Percentiles rank a stretch among this genome's conserved stretches.
Evolutionary conservation across 495 filamentous ascomycete genomes (phyloP).

Genomic region (Immersiella caudata): DNA sequence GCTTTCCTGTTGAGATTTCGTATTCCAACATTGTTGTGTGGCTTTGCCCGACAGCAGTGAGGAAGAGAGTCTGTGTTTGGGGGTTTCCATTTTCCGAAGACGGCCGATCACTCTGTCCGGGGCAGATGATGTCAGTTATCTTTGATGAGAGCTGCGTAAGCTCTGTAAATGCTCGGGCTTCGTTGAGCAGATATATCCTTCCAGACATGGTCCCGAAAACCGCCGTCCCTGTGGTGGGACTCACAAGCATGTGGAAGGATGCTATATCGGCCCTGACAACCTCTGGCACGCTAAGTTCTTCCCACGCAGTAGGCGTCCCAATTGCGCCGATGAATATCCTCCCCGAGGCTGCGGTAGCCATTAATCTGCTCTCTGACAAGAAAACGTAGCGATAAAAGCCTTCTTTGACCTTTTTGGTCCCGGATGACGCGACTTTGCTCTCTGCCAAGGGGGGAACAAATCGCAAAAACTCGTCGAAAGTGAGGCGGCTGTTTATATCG

Average conservation of each 20-base stretch:
- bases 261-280: conserved; percentile 36
- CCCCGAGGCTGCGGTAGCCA: conserved; percentile 64
- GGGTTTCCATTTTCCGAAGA: not conserved
- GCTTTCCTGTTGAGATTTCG: conserved; percentile 10
- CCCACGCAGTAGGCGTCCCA: conserved; percentile 39
- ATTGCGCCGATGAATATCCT: conserved; percentile 58
- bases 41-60: conserved; percentile 31
- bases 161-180: conserved; percentile 31
- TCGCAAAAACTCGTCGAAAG: conserved; percentile 28
- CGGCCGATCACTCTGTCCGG: conserved; percentile 4
- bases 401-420: conserved; percentile 41
- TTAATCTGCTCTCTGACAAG: conserved; percentile 56
- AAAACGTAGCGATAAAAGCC: conserved; percentile 67
- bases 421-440: no score
- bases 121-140: conserved; percentile 53
- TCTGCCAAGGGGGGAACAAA: not conserved
- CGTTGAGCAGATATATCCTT: conserved; percentile 51
- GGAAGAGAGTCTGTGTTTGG: conserved; percentile 23
- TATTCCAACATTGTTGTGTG: conserved; percentile 27
- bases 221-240: conserved; percentile 38
- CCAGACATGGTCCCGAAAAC: conserved; percentile 60
- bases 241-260: conserved; percentile 50
- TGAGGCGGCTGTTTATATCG: conserved; percentile 26
- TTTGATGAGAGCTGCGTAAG: conserved; percentile 50
- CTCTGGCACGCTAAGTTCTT: conserved; percentile 43